phyloP scores from a whole-genome alignment of 108 stramenopile genomes.

The Nitzschia putrida region DNA sequence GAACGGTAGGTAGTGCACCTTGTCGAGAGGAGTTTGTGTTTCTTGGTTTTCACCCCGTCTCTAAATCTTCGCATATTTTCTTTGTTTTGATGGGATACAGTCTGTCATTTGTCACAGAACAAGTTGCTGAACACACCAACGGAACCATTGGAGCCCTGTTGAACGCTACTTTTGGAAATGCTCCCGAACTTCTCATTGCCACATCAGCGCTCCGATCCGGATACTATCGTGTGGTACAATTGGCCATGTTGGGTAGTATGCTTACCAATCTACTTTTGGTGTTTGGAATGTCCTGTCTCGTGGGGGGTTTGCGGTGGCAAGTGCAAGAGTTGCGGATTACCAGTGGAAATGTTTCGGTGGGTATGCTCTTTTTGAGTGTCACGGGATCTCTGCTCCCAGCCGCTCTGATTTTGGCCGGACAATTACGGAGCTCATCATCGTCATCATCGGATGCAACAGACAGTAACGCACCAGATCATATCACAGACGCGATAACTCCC shows the following conservation, averaged over 20 bases:
- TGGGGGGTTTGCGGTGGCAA: conserved; percentile 87
- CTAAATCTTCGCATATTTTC: not conserved
- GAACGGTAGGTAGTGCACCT: conserved; percentile 53
- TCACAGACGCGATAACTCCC: conserved; percentile 30
- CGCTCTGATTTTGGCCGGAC: conserved; percentile 67
- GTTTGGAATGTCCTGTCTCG: conserved; percentile 82
- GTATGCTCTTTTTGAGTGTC: conserved; percentile 74
- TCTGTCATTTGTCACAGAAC: conserved; percentile 89
- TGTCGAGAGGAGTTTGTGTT: not conserved
- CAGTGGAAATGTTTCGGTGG: conserved; percentile 74
- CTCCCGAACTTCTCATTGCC: conserved; percentile 88
- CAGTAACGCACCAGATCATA: not conserved
- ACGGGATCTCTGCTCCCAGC: conserved; percentile 78
- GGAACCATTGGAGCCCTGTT: conserved; percentile 91
- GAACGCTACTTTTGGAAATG: conserved; percentile 95
- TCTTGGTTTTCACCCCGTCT: not conserved
- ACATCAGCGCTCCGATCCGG: conserved; percentile 82
- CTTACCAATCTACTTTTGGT: conserved; percentile 88
- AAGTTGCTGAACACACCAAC: conserved; percentile 90
- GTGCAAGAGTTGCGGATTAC: conserved; percentile 80
- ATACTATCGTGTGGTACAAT: conserved; percentile 86
- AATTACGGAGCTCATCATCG: conserved; percentile 35
- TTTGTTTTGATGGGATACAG: conserved; percentile 29
- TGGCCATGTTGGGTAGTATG: conserved; percentile 88
- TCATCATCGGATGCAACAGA: not conserved